Evolutionary conservation across 441 rosid species (phyloP).

Genomic region (Adansonia grandidieri): DNA sequence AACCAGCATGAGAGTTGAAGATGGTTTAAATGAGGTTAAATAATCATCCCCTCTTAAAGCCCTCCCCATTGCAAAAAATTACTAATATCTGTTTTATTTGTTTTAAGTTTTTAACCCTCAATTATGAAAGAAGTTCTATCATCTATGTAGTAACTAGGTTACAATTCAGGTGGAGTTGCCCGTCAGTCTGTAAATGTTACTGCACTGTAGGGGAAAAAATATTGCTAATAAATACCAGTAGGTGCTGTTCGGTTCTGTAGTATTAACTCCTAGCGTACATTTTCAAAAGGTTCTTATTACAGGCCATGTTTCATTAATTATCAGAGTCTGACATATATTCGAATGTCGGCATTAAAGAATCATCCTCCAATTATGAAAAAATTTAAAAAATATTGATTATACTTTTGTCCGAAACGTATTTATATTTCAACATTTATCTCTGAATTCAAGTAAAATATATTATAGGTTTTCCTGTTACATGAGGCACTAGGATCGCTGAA

Average conservation of each 20-base stretch:
- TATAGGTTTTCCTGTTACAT: background rate
- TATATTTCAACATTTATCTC: no score
- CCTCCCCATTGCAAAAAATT: background rate
- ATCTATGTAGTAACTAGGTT: background rate
- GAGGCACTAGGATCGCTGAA: background rate
- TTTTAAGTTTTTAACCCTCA: background rate
- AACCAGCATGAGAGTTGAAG: constrained; percentile 87
- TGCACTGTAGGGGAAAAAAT: background rate
- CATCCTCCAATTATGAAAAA: no score
- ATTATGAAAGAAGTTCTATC: background rate
- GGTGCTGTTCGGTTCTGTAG: background rate
- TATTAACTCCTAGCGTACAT: background rate
- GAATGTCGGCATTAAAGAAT: no score
- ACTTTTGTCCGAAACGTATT: no score
- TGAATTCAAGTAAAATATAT: background rate
- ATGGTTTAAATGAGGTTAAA: constrained; percentile 62
- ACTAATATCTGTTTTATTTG: background rate
- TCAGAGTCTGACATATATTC: no score
- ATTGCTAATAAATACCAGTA: background rate
- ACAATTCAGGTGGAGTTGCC: background rate
- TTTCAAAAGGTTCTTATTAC: no score
- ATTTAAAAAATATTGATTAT: no score
- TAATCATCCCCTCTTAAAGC: background rate
- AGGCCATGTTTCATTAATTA: no score
- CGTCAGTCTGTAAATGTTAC: no score